Evolutionary conservation across 208 protist genomes (phyloP).

Genomic region (Leptomonas pyrrhocoris): DNA sequence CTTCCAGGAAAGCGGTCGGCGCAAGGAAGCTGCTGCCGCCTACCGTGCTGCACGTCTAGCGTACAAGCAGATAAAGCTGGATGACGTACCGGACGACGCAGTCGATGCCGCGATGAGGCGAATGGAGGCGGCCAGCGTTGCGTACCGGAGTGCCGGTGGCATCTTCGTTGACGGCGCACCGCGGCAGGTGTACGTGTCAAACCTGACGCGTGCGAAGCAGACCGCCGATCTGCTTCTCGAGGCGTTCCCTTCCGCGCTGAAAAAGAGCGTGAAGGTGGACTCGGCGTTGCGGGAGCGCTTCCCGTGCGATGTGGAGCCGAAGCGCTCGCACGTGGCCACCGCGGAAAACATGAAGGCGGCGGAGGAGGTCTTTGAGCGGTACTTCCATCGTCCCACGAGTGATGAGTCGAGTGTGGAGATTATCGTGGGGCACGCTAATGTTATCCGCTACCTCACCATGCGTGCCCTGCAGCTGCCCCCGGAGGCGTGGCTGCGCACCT

Average conservation of each 20-base stretch:
- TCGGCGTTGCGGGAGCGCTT: conserved; percentile 54
- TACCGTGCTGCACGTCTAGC: conserved; percentile 9
- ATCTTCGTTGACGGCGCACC: conserved; percentile 39
- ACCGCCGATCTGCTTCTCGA: conserved; percentile 60
- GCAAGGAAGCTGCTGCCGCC: neutral
- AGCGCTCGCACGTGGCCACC: conserved; percentile 19
- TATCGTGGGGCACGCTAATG: conserved; percentile 84
- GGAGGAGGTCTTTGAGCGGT: conserved; percentile 63
- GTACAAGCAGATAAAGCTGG: conserved; percentile 17
- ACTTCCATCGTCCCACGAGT: conserved; percentile 63
- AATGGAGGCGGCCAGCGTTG: conserved; percentile 13
- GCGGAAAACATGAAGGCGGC: conserved; percentile 44
- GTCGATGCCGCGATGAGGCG: conserved; percentile 17
- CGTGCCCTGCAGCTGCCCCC: conserved; percentile 85
- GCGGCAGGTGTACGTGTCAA: conserved; percentile 52
- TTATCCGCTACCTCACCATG: conserved; percentile 87
- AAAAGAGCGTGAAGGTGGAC: conserved; percentile 41
- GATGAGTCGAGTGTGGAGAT: conserved; percentile 52
- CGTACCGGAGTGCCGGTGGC: conserved; percentile 19
- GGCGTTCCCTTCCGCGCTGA: conserved; percentile 34
- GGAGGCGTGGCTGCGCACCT: conserved; percentile 79
- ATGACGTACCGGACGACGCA: conserved; percentile 9
- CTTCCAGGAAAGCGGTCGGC: conserved; percentile 28
- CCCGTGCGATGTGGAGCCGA: conserved; percentile 64
- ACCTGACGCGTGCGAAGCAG: conserved; percentile 69